Conservation (phyloP, 1,139 yeast species). For the Sugiyamaella neomexicana region DNA sequence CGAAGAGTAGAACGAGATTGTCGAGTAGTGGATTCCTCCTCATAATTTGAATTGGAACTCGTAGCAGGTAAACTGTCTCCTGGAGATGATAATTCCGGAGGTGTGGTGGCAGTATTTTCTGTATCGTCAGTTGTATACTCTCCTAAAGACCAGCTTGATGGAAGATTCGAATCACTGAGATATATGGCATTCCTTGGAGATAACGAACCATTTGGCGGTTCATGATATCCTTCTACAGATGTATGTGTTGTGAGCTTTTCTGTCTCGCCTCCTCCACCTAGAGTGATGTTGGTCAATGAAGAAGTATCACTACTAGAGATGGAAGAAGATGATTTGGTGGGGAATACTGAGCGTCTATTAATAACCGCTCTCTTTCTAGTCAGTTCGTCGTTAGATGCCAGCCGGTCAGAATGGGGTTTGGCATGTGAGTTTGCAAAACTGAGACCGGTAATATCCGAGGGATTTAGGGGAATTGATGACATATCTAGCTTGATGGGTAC, state of each 20-base stretch:
- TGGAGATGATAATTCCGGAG: slow-evolving; percentile 9
- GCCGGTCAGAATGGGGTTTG: not conserved
- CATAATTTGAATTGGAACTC: not conserved
- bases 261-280: not conserved
- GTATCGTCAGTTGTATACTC: slow-evolving; percentile 15
- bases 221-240: slow-evolving; percentile 15
- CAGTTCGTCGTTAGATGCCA: not conserved
- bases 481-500: slow-evolving; percentile 26
- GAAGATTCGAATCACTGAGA: slow-evolving; percentile 19
- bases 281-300: not conserved
- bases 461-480: slow-evolving; percentile 16
- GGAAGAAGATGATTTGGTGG: slow-evolving; percentile 10
- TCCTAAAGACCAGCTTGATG: slow-evolving; percentile 19
- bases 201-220: slow-evolving; percentile 12
- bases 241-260: not conserved
- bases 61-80: not conserved
- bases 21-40: not conserved
- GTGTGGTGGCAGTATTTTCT: slow-evolving; percentile 9
- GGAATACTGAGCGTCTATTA: slow-evolving; percentile 10
- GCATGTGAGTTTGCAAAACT: no score
- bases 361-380: slow-evolving; percentile 1
- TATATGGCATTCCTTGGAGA: slow-evolving; percentile 24
- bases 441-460: slow-evolving; percentile 8
- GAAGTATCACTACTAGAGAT: slow-evolving; percentile 7
- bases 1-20: slow-evolving; percentile 12